Evolutionary conservation across 169 alveolate genomes (phyloP), one percentile per base, ranked within the genome.

Genomic region (Cryptosporidium parvum): DNA sequence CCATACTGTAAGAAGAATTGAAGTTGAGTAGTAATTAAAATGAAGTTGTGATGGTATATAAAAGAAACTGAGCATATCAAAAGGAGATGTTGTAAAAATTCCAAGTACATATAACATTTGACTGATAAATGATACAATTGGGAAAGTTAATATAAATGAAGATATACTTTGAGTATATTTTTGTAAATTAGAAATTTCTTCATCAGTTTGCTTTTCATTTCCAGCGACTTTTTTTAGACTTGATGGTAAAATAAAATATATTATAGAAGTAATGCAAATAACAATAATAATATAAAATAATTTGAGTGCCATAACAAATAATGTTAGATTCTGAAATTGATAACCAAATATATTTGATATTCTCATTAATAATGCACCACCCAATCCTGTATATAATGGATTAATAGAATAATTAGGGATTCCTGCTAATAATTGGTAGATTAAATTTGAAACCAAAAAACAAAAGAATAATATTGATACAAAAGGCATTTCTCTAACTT

Each of bases 11-110:
- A 80, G 56, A 39, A 80, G 67, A 42, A 62, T 21, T 42, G 62
- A 58, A 16, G 87, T 80, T 10, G 87, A 80, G 23, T 59, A 62
- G 33, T 80, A 80, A 62, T 59, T 80, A 42, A 80, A 37, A 65
- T 80, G 75, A n/a, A 80, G 67, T 39, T 80, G 87, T 37, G 87
- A 80, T 14, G 87, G 87, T 23, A 80, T 65, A 44, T 80, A 62
- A 80, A 80, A 80, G 52, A 80, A 80, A 21, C 87, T 80, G 29
- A 80, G 33, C 33, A 44, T 12, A 45, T 80, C 87, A 59, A 80
- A 80, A n/a, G 87, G 87, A 29, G 87, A 80, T 44, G 87, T 80
- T n/a, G 67, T 10, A 31, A 80, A 80, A 42, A 80, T 61, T 23
- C 75, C 87, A 80, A 42, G 2, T 31, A 80, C 35, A 62, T 80